Evolutionary conservation across 352 stramenopile species (phyloP), one percentile per base, ranked within the genome.

Genomic region (Phytopythium mirpurense): DNA sequence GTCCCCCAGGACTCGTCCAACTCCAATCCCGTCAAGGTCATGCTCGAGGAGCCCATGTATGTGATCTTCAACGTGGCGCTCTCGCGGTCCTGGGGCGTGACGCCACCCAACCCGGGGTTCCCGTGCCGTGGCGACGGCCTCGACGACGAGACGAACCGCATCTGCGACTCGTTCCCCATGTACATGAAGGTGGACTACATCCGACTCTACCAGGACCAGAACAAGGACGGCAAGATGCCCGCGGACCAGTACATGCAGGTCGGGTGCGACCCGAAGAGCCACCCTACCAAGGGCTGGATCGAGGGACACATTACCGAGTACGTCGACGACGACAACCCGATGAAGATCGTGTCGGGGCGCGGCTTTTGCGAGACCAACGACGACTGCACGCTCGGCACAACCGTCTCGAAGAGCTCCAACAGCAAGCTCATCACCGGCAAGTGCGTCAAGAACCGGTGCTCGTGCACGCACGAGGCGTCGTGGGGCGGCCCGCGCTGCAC

Each of bases 1-100:
- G 65, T 82, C 0, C 72, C 76, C 16, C 78, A 88, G 50, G 70
- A 80, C 51, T 36, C 31, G 0, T 59, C 56, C 26, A 79, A 65
- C 16, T 55, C 43, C 8, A 89, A 89, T 29, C 75, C 76, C 3
- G 58, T 69, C 19, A 90, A 86, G 47, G 55, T 86, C 21, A 84
- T 86, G 76, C 48, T 90, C 12, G 77, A 91, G 45, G 94, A 98
- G 63, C 94, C 94, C 7, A 96, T 95, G 74, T 97, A 96, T 59
- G 49, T 98, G 23, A 83, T 98, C 38, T 72, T 98, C 44, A 98
- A 98, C 72, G 95, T 96, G 10, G 92, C 92, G 5, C 67, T 98
- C 18, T 96, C 87, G 8, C 79, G 69, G 15, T 81, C 88, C 23
- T 98, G 94, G 94, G 90, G 74, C 51, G 59, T 72, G 2, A 78